Base-by-base conservation (phyloP, 148 eudicot species). In the Gaultheria prostrata region DNA sequence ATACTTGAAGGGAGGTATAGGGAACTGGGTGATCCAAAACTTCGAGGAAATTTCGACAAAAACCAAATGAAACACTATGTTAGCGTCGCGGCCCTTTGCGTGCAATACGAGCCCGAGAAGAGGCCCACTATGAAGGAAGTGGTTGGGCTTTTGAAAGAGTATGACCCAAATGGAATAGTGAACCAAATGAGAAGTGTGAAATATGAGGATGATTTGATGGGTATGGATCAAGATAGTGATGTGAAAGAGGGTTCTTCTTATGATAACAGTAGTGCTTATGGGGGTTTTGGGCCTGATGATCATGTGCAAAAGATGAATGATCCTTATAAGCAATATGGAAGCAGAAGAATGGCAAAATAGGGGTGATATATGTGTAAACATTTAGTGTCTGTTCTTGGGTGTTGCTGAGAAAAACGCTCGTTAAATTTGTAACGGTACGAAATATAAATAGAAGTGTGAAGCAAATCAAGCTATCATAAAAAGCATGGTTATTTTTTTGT, bases 61-160 rank as follows among this genome's bases (percentile, higher is more conserved):
- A 86, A 67, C 24, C 84, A 89, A 69, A 8, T 90, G 57, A 89
- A 82, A 51, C 89, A 80, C 73, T 80, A 69, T 8, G 77, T 88
- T 4, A 83, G 86, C 65, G 85, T 76, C 1, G 92, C 89, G 0
- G 87, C 89, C 1, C n/a, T 89, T 45, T 89, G 92, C 49, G 89
- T 87, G 35, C 90, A 87, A 46, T 80, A 80, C 10, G 89, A 90
- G 86, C 79, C 92, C 0, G 92, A 87, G 11, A 89, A 87, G 73
- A 81, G 92, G 88, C 92, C 90, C 0, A 90, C 85, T 0, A 89
- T 90, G 89, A 86, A 76, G 63, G 89, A 90, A 79, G 93, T 90
- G 54, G 90, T 87, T 20, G 84, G 51, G 4, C 71, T 89, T 7
- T 77, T 90, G 28, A 90, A 84, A 75, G 90, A 89, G 56, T 63